phyloP scores from a whole-genome alignment of 2,329 filamentous ascomycete species.

The Fusarium illudens region DNA sequence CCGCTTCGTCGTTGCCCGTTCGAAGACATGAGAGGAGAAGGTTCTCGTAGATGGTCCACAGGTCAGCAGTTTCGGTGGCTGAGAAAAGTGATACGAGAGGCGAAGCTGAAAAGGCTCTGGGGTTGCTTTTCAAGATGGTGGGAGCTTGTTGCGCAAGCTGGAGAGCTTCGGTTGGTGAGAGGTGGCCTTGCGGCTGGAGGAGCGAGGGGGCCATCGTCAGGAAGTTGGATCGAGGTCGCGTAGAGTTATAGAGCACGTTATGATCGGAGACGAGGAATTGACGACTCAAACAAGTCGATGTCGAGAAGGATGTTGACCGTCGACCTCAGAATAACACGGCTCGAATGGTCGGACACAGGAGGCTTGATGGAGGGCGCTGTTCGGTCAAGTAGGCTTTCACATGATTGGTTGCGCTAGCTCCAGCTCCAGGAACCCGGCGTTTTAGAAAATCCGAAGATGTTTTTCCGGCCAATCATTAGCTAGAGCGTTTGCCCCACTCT shows the following conservation, averaged over 20 bases:
- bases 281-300: neutral
- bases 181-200: conserved; percentile 64
- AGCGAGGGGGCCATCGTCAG: conserved; percentile 60
- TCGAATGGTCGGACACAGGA: conserved; percentile 35
- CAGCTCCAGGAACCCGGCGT: conserved; percentile 5
- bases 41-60: conserved; percentile 89
- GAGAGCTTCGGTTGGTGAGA: conserved; percentile 64
- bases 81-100: conserved; percentile 62
- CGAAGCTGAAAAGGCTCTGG: conserved; percentile 64
- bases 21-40: conserved; percentile 84
- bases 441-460: conserved; percentile 11
- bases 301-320: conserved; percentile 8
- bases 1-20: conserved; percentile 82
- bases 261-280: neutral
- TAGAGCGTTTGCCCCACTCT: neutral
- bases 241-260: neutral
- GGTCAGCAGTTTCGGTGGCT: conserved; percentile 75
- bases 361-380: conserved; percentile 24
- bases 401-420: conserved; percentile 31
- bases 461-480: neutral
- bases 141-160: conserved; percentile 70
- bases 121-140: conserved; percentile 61
- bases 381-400: neutral
- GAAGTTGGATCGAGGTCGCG: conserved; percentile 10
- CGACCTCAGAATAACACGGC: conserved; percentile 17